Conservation (phyloP, 1,139 yeast genomes). For the Pichia sp. region DNA sequence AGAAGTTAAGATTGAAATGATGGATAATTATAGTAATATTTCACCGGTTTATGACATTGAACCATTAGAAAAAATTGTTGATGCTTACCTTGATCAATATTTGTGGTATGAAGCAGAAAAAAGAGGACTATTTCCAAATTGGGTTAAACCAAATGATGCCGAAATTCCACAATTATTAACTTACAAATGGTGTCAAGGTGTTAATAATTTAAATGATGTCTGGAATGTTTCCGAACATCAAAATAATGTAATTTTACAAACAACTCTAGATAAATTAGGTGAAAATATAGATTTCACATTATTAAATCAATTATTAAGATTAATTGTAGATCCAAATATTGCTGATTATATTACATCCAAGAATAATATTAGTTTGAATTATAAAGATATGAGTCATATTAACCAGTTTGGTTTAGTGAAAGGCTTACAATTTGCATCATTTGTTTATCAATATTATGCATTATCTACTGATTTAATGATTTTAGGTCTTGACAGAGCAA, state of each 20-base stretch:
- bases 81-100: slow-evolving; percentile 92
- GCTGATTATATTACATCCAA: slow-evolving; percentile 95
- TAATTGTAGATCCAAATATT: slow-evolving; percentile 81
- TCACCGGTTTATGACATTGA: slow-evolving; percentile 85
- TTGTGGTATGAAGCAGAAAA: slow-evolving; percentile 94
- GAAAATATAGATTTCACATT: slow-evolving; percentile 87
- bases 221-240: slow-evolving; percentile 78
- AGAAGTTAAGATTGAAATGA: slow-evolving; percentile 83
- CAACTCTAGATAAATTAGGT: slow-evolving; percentile 60
- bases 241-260: slow-evolving; percentile 77
- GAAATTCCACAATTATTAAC: slow-evolving; percentile 90
- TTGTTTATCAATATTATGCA: slow-evolving; percentile 86
- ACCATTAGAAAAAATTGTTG: slow-evolving; percentile 91
- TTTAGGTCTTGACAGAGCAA: slow-evolving; percentile 81
- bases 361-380: slow-evolving; percentile 73
- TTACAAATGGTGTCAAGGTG: slow-evolving; percentile 94
- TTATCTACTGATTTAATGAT: slow-evolving; percentile 73
- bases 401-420: slow-evolving; percentile 83
- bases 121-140: slow-evolving; percentile 81
- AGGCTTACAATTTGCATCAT: slow-evolving; percentile 87
- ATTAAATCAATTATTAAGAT: slow-evolving; percentile 69
- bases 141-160: slow-evolving; percentile 93
- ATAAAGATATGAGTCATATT: slow-evolving; percentile 92
- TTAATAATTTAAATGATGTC: slow-evolving; percentile 67
- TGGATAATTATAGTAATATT: slow-evolving; percentile 81